phyloP scores from a whole-genome alignment of 2,329 filamentous ascomycete species.

The Fusarium sp. region DNA sequence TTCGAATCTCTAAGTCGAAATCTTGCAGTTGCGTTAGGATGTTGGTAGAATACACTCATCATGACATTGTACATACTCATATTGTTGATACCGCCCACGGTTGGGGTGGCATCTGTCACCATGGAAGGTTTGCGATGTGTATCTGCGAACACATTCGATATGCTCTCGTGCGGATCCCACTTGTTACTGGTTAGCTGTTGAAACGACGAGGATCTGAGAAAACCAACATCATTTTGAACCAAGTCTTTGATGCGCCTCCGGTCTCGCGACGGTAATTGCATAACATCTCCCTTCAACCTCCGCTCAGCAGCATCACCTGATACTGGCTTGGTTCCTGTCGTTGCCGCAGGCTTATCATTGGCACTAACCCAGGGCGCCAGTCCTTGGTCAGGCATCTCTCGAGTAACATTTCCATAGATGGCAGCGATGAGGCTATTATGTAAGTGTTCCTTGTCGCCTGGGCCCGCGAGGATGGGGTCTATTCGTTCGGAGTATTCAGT shows the following conservation, averaged over 20 bases:
- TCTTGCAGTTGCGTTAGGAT: slow-evolving; percentile 60
- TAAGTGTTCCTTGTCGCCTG: slow-evolving; percentile 73
- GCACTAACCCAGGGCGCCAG: slow-evolving; percentile 80
- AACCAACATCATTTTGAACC: slow-evolving; percentile 71
- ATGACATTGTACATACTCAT: slow-evolving; percentile 73
- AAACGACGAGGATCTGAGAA: neutral
- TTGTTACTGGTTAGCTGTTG: slow-evolving; percentile 50
- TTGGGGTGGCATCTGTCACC: slow-evolving; percentile 74
- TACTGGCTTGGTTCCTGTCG: slow-evolving; percentile 72
- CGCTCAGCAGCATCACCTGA: slow-evolving; percentile 77
- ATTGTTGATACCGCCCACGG: slow-evolving; percentile 82
- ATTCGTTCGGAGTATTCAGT: slow-evolving; percentile 71
- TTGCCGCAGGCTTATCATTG: slow-evolving; percentile 75
- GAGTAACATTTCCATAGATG: slow-evolving; percentile 78
- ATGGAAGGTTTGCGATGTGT: slow-evolving; percentile 63
- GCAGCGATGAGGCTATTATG: slow-evolving; percentile 79
- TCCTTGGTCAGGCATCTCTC: slow-evolving; percentile 77
- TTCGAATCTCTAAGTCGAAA: slow-evolving; percentile 77
- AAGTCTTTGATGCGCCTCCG: slow-evolving; percentile 78
- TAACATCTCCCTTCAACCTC: slow-evolving; percentile 77
- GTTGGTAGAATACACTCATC: neutral
- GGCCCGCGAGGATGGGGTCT: slow-evolving; percentile 72
- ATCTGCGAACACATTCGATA: slow-evolving; percentile 68
- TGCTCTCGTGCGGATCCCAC: slow-evolving; percentile 70
- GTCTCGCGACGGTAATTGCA: slow-evolving; percentile 78